phyloP scores from a whole-genome alignment of 257 asterid species.

The Paulownia fortunei region DNA sequence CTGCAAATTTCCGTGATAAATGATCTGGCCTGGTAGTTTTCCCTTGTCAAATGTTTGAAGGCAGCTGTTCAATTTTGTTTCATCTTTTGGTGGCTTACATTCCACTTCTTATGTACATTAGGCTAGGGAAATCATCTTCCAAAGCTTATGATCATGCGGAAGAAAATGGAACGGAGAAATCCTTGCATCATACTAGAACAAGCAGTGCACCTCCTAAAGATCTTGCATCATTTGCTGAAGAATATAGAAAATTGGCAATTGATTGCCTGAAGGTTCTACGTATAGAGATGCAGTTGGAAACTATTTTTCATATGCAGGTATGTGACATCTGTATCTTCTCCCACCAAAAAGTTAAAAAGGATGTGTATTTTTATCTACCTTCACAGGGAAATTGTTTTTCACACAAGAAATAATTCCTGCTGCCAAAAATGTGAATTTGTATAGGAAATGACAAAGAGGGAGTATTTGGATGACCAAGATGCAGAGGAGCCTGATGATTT shows the following conservation, averaged over 20 bases:
- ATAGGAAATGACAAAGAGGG: constrained; percentile 89
- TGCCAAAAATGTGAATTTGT: constrained; percentile 38
- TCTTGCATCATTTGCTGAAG: constrained; percentile 89
- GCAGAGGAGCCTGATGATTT: constrained; percentile 99
- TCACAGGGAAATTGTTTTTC: constrained; percentile 25
- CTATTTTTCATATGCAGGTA: constrained; percentile 97
- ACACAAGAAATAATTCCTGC: constrained; percentile 31
- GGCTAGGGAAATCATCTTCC: constrained; percentile 78
- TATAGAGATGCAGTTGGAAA: constrained; percentile 95
- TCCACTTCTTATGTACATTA: constrained; percentile 37
- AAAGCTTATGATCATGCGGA: constrained; percentile 63
- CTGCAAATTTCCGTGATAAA: constrained; percentile 4
- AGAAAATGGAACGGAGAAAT: constrained; percentile 57
- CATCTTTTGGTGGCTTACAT: constrained; percentile 29
- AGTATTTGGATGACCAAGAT: constrained; percentile 96
- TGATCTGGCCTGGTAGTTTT: constrained; percentile 27
- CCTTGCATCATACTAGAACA: constrained; percentile 60
- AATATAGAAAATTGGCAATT: constrained; percentile 87
- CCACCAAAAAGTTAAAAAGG: not conserved
- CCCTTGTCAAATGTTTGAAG: constrained; percentile 10
- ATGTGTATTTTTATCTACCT: constrained; percentile 12
- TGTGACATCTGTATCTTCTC: constrained; percentile 26
- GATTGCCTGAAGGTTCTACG: constrained; percentile 99
- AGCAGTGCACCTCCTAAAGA: constrained; percentile 74
- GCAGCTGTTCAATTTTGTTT: constrained; percentile 5